Base-by-base conservation (phyloP, 257 asterid species). In the Solanum lycopersicoides region DNA sequence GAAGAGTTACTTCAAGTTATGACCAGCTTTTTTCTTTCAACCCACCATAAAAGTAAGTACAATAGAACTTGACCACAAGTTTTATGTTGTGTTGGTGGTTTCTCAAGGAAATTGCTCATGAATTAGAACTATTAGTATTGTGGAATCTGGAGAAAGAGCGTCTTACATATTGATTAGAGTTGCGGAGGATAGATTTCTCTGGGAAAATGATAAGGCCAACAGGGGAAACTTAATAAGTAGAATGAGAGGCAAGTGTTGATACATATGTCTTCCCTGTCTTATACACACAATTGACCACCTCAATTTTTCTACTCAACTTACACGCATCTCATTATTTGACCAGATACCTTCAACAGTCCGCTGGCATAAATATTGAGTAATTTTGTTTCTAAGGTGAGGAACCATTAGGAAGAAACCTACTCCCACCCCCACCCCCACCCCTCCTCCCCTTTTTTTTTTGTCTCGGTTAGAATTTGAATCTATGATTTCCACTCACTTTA, bases 371-470 rank as follows among this genome's bases (percentile, higher is more conserved):
- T 69, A 30, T 23, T 15, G 34, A 3, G 41, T 69, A 30, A 30
- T 69, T 30, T 34, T 15, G 41, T 30, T 12, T 5, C 42, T 4
- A 32, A 71, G 41, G 79, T 71, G 41, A 18, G 5, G 5, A 3
- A 18, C 42, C 42, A 30, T 7, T 34, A 72, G 79, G 25, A 34
- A 72, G n/a, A 3, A 72, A 16, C 0, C 25, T 9, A 9, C 8
- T 1, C 7, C 2, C 56, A 0, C 2, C 16, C 16, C 6, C 2
- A 4, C 5, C 0, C 15, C 15, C 5, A 1, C 50, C 15, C 7
- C 16, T 3, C 2, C 53, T 16, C 56, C 6, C 0, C 1, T 13
- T 8, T 16, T 20, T 5, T 20, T 35, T 73, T 5, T 9, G 9
- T 34, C 15, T 34, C 14, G 4, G 2, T 12, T 35, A 21, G 16